Evolutionary conservation across 2,329 filamentous ascomycete genomes (phyloP), one percentile per base, ranked within the genome.

Genomic region (Zymoseptoria crescenta): DNA sequence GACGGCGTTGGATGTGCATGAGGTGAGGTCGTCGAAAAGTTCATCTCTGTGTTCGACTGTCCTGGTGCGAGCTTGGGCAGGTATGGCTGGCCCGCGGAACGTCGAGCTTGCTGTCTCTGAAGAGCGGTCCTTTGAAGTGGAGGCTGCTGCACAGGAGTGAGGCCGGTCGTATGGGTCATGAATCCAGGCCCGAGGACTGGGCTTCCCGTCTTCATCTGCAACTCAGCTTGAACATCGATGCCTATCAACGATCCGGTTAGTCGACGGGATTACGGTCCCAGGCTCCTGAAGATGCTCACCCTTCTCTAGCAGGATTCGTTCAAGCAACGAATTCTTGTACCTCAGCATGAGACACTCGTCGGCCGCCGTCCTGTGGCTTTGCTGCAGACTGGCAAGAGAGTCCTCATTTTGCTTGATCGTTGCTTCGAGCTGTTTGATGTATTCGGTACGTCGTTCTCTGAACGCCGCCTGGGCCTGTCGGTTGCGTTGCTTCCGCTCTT

Each of bases 311-410:
- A 99, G 82, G 70, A 99, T 96, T 60, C 94, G 86, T 77, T 99
- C 94, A 41, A 99, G 83, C 54, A 97, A 80, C 49, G 94, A 97
- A 75, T 97, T 99, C 80, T 97, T 97, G 76, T 97, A 99, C 60
- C 94, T 88, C 68, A 99, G 81, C 94, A 99, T 97, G 71, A 97
- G 77, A 74, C 94, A 97, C 76, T 97, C 94, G 74, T 97, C 94
- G 59, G 93, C 91, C 59, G 94, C 94, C 70, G 86, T 92, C 68
- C 94, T 89, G 73, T 97, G 94, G 65, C 91, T 95, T 70, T 93
- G 89, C 76, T 97, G 94, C 61, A 99, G 81, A 70, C 86, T 96
- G 69, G 95, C 89, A 58, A 97, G 81, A 69, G 91, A 93, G 69
- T 95, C 91, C 77, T 99, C 94, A 80, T 97, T 93, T 68, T 94